phyloP scores from a whole-genome alignment of 2,329 filamentous ascomycete genomes.

The Monosporascus sp. region DNA sequence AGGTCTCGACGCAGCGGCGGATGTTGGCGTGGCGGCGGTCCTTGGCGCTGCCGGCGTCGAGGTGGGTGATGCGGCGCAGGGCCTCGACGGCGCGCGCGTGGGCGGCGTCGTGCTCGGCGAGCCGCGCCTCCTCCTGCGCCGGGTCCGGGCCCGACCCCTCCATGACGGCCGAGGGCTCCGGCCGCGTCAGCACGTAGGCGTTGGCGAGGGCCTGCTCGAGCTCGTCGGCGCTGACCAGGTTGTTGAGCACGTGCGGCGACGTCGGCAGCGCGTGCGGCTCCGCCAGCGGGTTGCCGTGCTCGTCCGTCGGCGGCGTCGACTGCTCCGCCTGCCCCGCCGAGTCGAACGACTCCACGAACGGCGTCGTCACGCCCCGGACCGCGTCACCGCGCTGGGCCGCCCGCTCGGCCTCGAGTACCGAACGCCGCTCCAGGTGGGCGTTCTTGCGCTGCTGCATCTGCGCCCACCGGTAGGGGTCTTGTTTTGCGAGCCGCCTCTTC shows the following conservation, averaged over 20 bases:
- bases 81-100: conserved; percentile 70
- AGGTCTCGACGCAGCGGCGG: conserved; percentile 75
- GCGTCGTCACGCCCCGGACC: conserved; percentile 70
- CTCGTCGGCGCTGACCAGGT: conserved; percentile 65
- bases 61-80: conserved; percentile 69
- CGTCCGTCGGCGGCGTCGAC: conserved; percentile 32
- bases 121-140: conserved; percentile 27
- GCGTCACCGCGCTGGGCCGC: conserved; percentile 67
- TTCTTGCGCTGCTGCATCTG: conserved; percentile 80
- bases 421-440: conserved; percentile 72
- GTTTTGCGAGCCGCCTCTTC: conserved; percentile 60
- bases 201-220: conserved; percentile 60
- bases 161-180: conserved; percentile 33
- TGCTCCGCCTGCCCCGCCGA: conserved; percentile 47
- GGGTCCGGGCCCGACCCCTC: conserved; percentile 31
- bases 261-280: conserved; percentile 40
- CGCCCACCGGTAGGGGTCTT: conserved; percentile 76
- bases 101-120: conserved; percentile 42
- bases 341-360: conserved; percentile 80
- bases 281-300: conserved; percentile 35
- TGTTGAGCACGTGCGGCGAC: conserved; percentile 59
- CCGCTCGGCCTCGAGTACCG: conserved; percentile 61
- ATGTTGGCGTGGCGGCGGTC: conserved; percentile 80
- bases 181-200: conserved; percentile 64
- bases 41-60: conserved; percentile 72